Percentiles rank a stretch among this genome's conserved stretches.
phyloP scores from a whole-genome alignment of 1,284 basidiomycete species.

The Calocybe gambosa region DNA sequence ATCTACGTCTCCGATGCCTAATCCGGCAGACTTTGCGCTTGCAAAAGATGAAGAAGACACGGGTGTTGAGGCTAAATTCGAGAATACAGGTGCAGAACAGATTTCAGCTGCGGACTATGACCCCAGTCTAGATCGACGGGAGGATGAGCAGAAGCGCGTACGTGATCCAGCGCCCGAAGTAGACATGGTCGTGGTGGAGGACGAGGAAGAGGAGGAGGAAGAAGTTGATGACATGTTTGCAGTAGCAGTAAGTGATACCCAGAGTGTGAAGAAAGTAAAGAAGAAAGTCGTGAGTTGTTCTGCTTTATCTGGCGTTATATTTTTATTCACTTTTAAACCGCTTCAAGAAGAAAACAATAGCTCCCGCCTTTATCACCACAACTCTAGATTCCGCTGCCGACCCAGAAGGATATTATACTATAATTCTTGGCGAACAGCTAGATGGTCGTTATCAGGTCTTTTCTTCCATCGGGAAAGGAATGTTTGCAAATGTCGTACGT shows the following conservation, averaged over 20 bases:
- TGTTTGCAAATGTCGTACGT: conserved; percentile 96
- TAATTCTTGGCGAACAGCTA: conserved; percentile 93
- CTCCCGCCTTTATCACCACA: conserved; percentile 62
- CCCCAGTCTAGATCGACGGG: conserved; percentile 76
- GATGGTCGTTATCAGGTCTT: conserved; percentile 95
- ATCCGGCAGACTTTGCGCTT: conserved; percentile 50
- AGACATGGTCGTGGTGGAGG: conserved; percentile 42
- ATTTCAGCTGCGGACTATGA: conserved; percentile 92
- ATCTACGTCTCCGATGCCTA: conserved; percentile 50
- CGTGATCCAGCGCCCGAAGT: conserved; percentile 25
- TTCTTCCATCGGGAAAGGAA: conserved; percentile 92
- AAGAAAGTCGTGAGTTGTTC: conserved; percentile 43
- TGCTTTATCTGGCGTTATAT: background rate
- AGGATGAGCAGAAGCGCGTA: conserved; percentile 71
- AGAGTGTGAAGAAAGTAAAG: conserved; percentile 53
- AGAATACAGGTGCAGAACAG: conserved; percentile 55
- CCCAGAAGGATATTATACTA: conserved; percentile 91
- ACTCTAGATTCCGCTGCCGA: conserved; percentile 76
- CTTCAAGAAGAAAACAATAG: conserved; percentile 38
- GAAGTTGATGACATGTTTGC: conserved; percentile 91
- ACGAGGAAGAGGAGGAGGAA: conserved; percentile 57
- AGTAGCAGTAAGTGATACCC: conserved; percentile 48
- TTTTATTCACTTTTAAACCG: too few relatives aligned
- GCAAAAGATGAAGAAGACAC: conserved; percentile 55
- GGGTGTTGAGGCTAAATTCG: conserved; percentile 21